Evolutionary conservation across 1,284 basidiomycete species (phyloP), one percentile per base, ranked within the genome.

Genomic region (Moesziomyces sp.): DNA sequence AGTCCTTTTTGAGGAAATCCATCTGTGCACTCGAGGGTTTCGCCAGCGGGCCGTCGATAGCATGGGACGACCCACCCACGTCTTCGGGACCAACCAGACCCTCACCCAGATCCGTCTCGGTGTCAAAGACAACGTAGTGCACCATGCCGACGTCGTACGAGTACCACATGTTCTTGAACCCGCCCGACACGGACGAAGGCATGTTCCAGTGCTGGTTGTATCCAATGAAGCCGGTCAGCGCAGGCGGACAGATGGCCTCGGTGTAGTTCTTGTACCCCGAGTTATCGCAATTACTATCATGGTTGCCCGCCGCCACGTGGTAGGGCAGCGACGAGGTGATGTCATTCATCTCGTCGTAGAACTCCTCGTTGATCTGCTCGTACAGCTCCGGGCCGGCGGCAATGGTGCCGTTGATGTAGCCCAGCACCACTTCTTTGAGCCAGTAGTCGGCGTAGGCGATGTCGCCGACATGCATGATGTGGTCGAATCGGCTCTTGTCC

Each of bases 361-460:
- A 84, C 30, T 79, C 56, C 56, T 84, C 83, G 70, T 78, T 75
- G 65, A 83, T 82, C 46, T 66, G 58, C 57, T 82, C 78, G 66
- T 83, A 84, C 14, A 80, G 48, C 38, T 59, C 58, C 7, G 46
- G 50, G 19, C 79, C 77, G 52, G 81, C 80, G 33, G 77, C 66
- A 10, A 68, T 50, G 54, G 67, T 62, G 60, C 77, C 50, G 21
- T 71, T 58, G 54, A 66, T 49, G 67, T 72, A 47, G 59, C 53
- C 46, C 6, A 63, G 72, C 5, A 70, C 52, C 60, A 78, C 54
- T 11, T 69, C 76, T 30, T 50, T 62, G 50, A 71, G 77, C 81
- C 81, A 82, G 58, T 82, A 75, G 56, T 81, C 80, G 54, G 82
- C 81, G 58, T 84, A 84, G 13, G 77, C 78, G 53, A 83, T 74